Conservation (phyloP, 2,329 filamentous ascomycete genomes). For the Cladosporium sp. region DNA sequence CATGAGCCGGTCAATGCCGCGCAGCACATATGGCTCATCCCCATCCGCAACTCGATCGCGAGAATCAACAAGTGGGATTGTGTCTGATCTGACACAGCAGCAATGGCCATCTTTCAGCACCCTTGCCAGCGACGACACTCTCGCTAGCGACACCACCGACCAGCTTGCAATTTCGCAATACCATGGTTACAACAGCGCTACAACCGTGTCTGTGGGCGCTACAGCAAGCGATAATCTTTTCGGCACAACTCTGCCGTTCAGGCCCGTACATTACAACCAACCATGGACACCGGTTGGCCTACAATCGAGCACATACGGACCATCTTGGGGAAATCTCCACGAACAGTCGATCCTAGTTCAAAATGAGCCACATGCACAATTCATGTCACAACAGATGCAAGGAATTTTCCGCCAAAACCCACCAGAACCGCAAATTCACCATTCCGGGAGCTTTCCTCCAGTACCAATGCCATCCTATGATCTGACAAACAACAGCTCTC, state of each 20-base stretch:
- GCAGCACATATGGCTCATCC: neutral
- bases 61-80: neutral
- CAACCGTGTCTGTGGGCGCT: neutral
- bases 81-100: neutral
- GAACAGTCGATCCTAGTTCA: neutral
- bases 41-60: neutral
- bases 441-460: neutral
- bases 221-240: neutral
- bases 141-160: neutral
- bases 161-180: neutral
- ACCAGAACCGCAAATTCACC: neutral
- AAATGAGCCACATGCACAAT: neutral
- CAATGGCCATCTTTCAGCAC: constrained; percentile 6
- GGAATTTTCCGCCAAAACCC: neutral
- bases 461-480: neutral
- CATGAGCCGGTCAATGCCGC: neutral
- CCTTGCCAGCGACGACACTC: neutral
- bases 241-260: neutral
- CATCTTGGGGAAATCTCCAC: constrained; percentile 1
- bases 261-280: neutral
- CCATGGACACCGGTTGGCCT: neutral
- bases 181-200: neutral
- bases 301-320: neutral
- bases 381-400: neutral
- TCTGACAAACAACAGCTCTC: neutral